Evolutionary conservation across 495 filamentous ascomycete genomes (phyloP).

Genomic region (Darksidea phi): DNA sequence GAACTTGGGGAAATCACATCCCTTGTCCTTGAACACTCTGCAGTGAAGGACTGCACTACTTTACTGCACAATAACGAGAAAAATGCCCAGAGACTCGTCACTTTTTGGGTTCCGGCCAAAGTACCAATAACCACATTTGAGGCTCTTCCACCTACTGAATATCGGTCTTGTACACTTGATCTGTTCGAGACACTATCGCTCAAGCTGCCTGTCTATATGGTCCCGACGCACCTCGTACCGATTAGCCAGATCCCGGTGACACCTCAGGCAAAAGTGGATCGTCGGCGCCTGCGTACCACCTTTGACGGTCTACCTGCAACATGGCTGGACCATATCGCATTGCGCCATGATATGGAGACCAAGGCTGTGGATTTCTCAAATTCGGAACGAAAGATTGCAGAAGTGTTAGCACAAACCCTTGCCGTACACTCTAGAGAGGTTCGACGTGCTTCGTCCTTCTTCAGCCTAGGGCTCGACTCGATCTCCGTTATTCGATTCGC

Average conservation of each 20-base stretch:
- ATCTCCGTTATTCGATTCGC: constrained; percentile 73
- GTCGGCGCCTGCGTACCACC: constrained; percentile 42
- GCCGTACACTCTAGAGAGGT: constrained; percentile 49
- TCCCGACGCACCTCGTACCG: constrained; percentile 67
- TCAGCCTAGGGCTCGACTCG: constrained; percentile 73
- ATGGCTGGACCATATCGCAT: constrained; percentile 39
- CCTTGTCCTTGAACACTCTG: constrained; percentile 47
- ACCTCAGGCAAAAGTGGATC: constrained; percentile 63
- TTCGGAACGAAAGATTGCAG: constrained; percentile 49
- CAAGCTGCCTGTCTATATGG: constrained; percentile 63
- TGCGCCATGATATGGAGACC: constrained; percentile 5
- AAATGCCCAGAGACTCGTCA: constrained; percentile 50
- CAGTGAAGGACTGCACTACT: constrained; percentile 55
- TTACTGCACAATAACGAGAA: constrained; percentile 46
- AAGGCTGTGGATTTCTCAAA: constrained; percentile 43
- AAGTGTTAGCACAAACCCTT: constrained; percentile 52
- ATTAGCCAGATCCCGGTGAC: constrained; percentile 64
- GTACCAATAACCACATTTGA: constrained; percentile 16
- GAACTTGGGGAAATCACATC: constrained; percentile 75
- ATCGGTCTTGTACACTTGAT: constrained; percentile 3
- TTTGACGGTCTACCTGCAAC: constrained; percentile 36
- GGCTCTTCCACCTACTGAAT: background rate
- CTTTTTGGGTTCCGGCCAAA: constrained; percentile 56
- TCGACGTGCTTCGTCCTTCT: constrained; percentile 52
- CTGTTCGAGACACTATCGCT: constrained; percentile 39